Base-by-base conservation (phyloP, 768 basidiomycete genomes). In the Tricholoma saponaceum region DNA sequence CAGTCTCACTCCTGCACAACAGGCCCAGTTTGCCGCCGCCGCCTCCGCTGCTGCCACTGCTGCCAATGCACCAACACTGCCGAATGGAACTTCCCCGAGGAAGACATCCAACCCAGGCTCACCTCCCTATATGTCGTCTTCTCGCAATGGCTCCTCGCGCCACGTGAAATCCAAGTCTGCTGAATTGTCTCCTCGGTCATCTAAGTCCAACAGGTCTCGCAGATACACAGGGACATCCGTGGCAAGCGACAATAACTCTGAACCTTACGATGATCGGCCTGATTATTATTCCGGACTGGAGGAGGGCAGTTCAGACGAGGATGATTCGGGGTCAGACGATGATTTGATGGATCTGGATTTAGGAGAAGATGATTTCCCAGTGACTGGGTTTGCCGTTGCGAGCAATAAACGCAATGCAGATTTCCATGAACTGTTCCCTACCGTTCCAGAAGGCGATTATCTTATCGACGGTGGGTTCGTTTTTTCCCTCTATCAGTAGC, bases 321-420 rank as follows among this genome's bases (percentile, higher is more conserved):
- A 66, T 14, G 58, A 65, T 28, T 70, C 75, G 14, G 59, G 66
- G 51, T 72, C 76, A 52, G 58, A 69, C 25, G 69, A 76, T 56
- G 73, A 74, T 54, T 58, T 74, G 44, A 69, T 68, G 77, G 74
- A 75, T 32, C 57, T 81, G 58, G 78, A 77, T 60, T 55, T 89
- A 25, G 84, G 81, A 55, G 79, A 85, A 51, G 85, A 88, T 54
- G 90, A 92, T 65, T 92, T 93, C 13, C 89, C 95, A 1, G 92
- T 98, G 4, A 96, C 93, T 5, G 95, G 96, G 2, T 99, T 98
- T 69, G 95, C 97, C 0, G 95, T 98, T 20, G 97, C 96, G 8
- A 97, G 93, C 70, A 92, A 86, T 65, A 93, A 92, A 69, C 76
- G 97, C 54, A 98, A 98, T 66, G 85, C 89, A 2, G 96, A 98